Percentiles rank a stretch among this genome's conserved stretches.
phyloP scores from a whole-genome alignment of 306 rosid genomes.

The Cucurbita pepo region DNA sequence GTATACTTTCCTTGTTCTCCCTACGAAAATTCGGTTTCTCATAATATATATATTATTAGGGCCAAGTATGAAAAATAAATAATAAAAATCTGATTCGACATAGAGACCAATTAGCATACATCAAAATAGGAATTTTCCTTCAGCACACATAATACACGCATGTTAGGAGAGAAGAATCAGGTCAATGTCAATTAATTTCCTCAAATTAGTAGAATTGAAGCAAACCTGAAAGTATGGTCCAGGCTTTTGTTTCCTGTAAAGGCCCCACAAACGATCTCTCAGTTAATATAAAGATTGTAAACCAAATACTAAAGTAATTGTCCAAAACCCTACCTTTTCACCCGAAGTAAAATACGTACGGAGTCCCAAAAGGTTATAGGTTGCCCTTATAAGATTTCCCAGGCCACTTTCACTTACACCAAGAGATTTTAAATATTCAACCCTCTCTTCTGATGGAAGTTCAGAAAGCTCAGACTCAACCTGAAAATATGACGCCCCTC shows the following conservation, averaged over 20 bases:
- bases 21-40: background rate
- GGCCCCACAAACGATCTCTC: background rate
- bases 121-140: background rate
- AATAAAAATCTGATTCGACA: too few relatives aligned
- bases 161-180: background rate
- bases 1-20: background rate
- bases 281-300: constrained; percentile 1
- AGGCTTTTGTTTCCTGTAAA: constrained; percentile 81
- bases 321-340: constrained; percentile 54
- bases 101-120: background rate
- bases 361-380: constrained; percentile 70
- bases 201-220: constrained; percentile 8
- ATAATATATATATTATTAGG: too few relatives aligned
- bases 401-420: constrained; percentile 93
- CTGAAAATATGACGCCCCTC: constrained; percentile 29
- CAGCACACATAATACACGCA: background rate
- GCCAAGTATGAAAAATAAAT: too few relatives aligned
- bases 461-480: constrained; percentile 95
- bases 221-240: constrained; percentile 94
- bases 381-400: constrained; percentile 82
- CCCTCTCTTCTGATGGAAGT: constrained; percentile 68
- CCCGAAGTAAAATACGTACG: constrained; percentile 92
- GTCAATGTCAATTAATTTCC: background rate
- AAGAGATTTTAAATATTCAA: constrained; percentile 74
- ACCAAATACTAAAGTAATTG: background rate